Evolutionary conservation across 2,329 filamentous ascomycete species (phyloP).

Genomic region (Fusarium foetens): DNA sequence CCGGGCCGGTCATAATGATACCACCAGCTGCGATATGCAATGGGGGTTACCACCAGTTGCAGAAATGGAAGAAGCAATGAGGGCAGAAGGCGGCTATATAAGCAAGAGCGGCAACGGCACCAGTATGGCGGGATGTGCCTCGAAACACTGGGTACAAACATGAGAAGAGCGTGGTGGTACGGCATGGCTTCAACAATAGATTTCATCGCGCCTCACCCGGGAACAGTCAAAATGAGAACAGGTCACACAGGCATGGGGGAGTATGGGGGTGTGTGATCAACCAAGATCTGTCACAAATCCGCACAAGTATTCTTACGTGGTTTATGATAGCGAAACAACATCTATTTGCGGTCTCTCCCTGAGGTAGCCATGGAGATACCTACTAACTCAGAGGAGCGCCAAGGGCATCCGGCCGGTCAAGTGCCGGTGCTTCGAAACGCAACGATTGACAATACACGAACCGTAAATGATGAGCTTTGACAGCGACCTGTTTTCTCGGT

Average conservation of each 20-base stretch:
- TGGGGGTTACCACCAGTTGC: slow-evolving; percentile 22
- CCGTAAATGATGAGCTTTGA: neutral
- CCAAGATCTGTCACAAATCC: slow-evolving; percentile 26
- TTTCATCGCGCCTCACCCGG: slow-evolving; percentile 43
- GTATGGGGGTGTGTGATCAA: slow-evolving; percentile 31
- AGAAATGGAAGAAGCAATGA: slow-evolving; percentile 16
- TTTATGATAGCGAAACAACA: slow-evolving; percentile 34
- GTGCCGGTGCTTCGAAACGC: slow-evolving; percentile 17
- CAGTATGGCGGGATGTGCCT: slow-evolving; percentile 16
- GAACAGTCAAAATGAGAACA: slow-evolving; percentile 35
- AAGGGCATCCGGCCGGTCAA: slow-evolving; percentile 4
- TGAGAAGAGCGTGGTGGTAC: slow-evolving; percentile 22
- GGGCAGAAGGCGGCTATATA: slow-evolving; percentile 22
- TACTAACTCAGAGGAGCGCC: slow-evolving; percentile 7
- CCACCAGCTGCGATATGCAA: slow-evolving; percentile 9
- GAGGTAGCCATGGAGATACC: neutral
- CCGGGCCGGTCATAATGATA: slow-evolving; percentile 39
- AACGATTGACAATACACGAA: neutral
- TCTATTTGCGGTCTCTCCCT: slow-evolving; percentile 7
- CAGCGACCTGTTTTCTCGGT: slow-evolving; percentile 29
- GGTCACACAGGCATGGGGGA: slow-evolving; percentile 20
- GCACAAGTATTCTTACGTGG: slow-evolving; percentile 33
- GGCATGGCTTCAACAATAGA: slow-evolving; percentile 18
- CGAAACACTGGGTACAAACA: slow-evolving; percentile 12
- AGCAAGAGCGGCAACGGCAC: slow-evolving; percentile 16